These are phyloP conservation scores for Logfia minima DNA, from an alignment of 129 eudicot species.

Conservation along the genomic window DNA sequence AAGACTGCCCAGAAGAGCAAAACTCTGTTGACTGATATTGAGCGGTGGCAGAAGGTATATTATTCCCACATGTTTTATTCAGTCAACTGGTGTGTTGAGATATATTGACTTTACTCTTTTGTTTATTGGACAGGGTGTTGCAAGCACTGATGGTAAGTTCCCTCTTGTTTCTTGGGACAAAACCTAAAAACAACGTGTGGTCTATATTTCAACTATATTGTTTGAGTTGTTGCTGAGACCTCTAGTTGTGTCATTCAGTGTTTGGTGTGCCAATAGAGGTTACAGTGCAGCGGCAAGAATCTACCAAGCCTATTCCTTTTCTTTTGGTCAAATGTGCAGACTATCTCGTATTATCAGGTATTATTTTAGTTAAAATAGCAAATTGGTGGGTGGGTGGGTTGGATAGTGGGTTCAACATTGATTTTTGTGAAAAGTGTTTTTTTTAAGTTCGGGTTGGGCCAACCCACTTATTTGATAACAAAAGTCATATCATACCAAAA, in stretches of 20 bases:
- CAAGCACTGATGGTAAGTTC: slow-evolving; percentile 87
- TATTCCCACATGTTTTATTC: slow-evolving; percentile 1
- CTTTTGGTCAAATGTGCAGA: slow-evolving; percentile 81
- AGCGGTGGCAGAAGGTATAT: slow-evolving; percentile 93
- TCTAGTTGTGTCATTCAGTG: slow-evolving; percentile 45
- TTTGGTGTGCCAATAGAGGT: slow-evolving; percentile 86
- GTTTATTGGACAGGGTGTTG: slow-evolving; percentile 76
- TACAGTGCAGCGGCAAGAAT: slow-evolving; percentile 84
- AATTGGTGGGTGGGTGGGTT: neutral
- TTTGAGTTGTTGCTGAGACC: slow-evolving; percentile 11
- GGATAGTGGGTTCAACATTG: neutral
- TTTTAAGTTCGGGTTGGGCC: too few relatives aligned
- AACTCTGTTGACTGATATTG: slow-evolving; percentile 77
- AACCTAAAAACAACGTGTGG: slow-evolving; percentile 4
- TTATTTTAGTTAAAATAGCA: neutral
- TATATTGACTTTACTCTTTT: slow-evolving; percentile 13
- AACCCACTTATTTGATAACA: too few relatives aligned
- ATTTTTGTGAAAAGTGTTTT: neutral
- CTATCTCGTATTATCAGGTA: slow-evolving; percentile 88
- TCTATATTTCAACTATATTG: slow-evolving; percentile 5
- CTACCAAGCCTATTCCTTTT: slow-evolving; percentile 63
- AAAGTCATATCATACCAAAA: too few relatives aligned
- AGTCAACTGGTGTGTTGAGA: slow-evolving; percentile 12
- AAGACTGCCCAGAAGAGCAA: slow-evolving; percentile 93
- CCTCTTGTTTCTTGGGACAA: slow-evolving; percentile 6